Percentiles rank a stretch among this genome's conserved stretches.
These are phyloP conservation scores for Wickerhamomyces bovis DNA, from an alignment of 805 yeast genomes.

Conservation along the genomic window DNA sequence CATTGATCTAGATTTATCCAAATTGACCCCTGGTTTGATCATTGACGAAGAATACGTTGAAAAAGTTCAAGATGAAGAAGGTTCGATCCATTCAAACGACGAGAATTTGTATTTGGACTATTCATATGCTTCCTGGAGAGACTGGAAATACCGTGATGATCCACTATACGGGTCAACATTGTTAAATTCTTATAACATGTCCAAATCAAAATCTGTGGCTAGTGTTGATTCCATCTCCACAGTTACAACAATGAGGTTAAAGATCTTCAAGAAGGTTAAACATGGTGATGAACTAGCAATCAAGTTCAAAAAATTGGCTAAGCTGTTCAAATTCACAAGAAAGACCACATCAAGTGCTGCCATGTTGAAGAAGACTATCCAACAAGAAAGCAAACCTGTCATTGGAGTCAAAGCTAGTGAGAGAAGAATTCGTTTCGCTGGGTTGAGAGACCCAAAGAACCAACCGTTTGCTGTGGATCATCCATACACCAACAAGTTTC, in stretches of 20 bases:
- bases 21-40: conserved; percentile 33
- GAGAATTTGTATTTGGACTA: conserved; percentile 18
- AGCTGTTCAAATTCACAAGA: conserved; percentile 3
- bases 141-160: conserved; percentile 76
- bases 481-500: conserved; percentile 56
- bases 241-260: conserved; percentile 10
- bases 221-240: conserved; percentile 18
- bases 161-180: conserved; percentile 48
- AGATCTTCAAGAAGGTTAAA: conserved; percentile 7
- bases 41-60: conserved; percentile 13
- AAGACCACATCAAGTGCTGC: conserved; percentile 2
- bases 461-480: conserved; percentile 39
- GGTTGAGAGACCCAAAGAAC: conserved; percentile 12
- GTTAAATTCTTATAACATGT: conserved; percentile 26
- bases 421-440: conserved; percentile 3
- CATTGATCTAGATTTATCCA: conserved; percentile 52
- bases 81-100: conserved; percentile 7
- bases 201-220: conserved; percentile 20
- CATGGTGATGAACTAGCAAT: conserved; percentile 4
- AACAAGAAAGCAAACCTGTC: conserved; percentile 9
- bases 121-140: conserved; percentile 82
- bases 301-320: conserved; percentile 5
- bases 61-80: conserved; percentile 5
- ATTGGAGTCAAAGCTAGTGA: conserved; percentile 7
- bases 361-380: neutral